Conservation (phyloP, 345 rosid genomes). For the Gossypium stocksii region DNA sequence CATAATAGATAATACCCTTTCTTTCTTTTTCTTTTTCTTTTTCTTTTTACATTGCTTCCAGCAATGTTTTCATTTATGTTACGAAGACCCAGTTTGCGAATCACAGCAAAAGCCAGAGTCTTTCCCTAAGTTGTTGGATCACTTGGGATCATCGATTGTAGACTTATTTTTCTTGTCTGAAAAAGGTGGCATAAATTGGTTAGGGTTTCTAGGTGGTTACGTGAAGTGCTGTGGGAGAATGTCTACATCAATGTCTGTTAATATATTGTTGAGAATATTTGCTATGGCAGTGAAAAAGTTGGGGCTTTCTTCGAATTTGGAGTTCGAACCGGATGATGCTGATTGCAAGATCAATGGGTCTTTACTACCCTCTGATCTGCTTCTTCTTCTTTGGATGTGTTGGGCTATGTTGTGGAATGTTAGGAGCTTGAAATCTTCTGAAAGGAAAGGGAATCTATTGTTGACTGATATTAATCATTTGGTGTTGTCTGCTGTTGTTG, state of each 20-base stretch:
- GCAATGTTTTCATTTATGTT: constrained; percentile 57
- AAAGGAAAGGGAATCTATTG: constrained; percentile 26
- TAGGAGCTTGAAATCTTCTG: constrained; percentile 18
- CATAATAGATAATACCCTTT: background rate
- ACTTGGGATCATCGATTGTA: constrained; percentile 60
- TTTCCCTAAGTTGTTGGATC: constrained; percentile 43
- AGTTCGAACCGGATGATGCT: constrained; percentile 55
- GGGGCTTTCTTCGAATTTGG: constrained; percentile 48
- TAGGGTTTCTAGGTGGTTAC: constrained; percentile 69
- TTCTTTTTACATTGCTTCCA: constrained; percentile 25
- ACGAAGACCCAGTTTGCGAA: constrained; percentile 37
- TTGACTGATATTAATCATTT: constrained; percentile 65
- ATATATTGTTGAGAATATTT: constrained; percentile 52
- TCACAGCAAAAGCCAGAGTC: constrained; percentile 35
- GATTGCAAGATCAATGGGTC: constrained; percentile 63
- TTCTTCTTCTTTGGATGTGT: constrained; percentile 59
- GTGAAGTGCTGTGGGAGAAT: constrained; percentile 77
- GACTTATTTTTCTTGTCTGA: constrained; percentile 53
- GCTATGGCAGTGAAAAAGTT: constrained; percentile 29
- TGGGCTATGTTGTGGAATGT: constrained; percentile 74
- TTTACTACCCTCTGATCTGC: constrained; percentile 42
- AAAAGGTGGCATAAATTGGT: constrained; percentile 59
- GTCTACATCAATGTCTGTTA: constrained; percentile 49
- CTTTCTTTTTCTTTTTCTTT: background rate
- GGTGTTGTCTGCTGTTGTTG: constrained; percentile 55